Conservation (phyloP, 345 rosid species). For the Bruguiera gymnorhiza region DNA sequence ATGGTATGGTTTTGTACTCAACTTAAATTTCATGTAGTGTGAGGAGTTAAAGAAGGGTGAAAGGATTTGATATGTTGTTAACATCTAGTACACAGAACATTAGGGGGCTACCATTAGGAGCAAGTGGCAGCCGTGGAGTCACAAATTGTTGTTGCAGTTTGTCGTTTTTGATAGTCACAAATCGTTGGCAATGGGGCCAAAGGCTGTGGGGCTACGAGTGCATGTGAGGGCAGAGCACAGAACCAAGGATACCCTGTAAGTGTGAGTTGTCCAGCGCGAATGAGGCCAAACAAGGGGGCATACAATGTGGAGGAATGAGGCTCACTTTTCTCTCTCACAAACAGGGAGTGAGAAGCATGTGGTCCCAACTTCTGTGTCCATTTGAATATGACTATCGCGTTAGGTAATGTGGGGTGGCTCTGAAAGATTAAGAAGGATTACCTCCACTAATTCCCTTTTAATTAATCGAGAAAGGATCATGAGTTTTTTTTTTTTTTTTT, state of each 20-base stretch:
- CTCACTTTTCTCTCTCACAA: not conserved
- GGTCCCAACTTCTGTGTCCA: not conserved
- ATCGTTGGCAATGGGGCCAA: slow-evolving; percentile 1
- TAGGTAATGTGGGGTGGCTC: not conserved
- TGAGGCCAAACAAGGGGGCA: too few relatives aligned
- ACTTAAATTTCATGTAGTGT: too few relatives aligned
- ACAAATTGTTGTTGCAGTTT: too few relatives aligned
- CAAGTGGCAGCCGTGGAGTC: not conserved
- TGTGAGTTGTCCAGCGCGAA: slow-evolving; percentile 41
- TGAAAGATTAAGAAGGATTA: too few relatives aligned
- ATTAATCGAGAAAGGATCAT: too few relatives aligned
- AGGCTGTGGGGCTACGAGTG: slow-evolving; percentile 14
- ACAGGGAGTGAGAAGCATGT: not conserved
- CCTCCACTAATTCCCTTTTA: too few relatives aligned
- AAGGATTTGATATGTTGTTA: too few relatives aligned
- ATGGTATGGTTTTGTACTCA: too few relatives aligned
- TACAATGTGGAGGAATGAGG: not conserved
- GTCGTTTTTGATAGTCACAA: not conserved
- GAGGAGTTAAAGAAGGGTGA: too few relatives aligned
- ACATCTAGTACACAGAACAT: too few relatives aligned
- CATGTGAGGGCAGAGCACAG: slow-evolving; percentile 33
- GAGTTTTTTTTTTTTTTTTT: too few relatives aligned
- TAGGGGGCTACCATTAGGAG: too few relatives aligned
- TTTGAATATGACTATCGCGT: not conserved
- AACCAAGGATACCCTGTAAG: slow-evolving; percentile 13